Base-by-base conservation (phyloP, 495 filamentous ascomycete genomes). In the Hyaloscypha finlandica region DNA sequence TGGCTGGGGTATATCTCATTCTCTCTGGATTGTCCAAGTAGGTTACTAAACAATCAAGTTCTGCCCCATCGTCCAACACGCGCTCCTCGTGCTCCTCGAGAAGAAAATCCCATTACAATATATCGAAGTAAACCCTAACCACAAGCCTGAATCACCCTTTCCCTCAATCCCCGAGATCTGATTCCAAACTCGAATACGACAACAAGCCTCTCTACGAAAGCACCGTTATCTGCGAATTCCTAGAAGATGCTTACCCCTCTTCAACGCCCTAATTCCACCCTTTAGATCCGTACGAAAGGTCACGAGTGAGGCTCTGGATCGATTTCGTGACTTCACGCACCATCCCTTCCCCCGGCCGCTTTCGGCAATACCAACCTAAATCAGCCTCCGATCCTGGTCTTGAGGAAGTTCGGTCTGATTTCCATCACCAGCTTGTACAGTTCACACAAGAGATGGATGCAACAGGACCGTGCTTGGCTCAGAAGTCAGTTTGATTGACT, bases 51-150 rank as follows among this genome's bases (percentile, higher is more conserved):
- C 31, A 61, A 25, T 8, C 32, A 31, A 67, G 81, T 85, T 85
- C 75, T 84, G 81, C 71, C 82, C 82, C 20, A 84, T 83, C 68
- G 83, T 91, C 6, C 88, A 92, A 75, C 82, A 88, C 14, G 81
- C 83, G 25, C 92, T 88, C 86, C 83, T 88, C 64, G 84, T 86
- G 14, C 79, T 92, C 42, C 84, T 84, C 70, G 89, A 92, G 76
- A 91, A 92, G 71, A 64, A 79, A n/a, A 87, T 90, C 60, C 85
- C 86, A 51, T 87, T 92, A 73, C 83, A 91, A 72, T 92, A 90
- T 75, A 82, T 91, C 70, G 88, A 93, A 59, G 66, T 68, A 37
- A 89, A 90, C 73, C 89, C 90, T 6, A 91, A 91, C 82, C 76
- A 85, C 73, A 92, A 92, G 70, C 83, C 82, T 0, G 75, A 82